Percentiles rank a stretch among this genome's conserved stretches.
Evolutionary conservation across 345 rosid species (phyloP).

Genomic region (Dovyalis caffra): DNA sequence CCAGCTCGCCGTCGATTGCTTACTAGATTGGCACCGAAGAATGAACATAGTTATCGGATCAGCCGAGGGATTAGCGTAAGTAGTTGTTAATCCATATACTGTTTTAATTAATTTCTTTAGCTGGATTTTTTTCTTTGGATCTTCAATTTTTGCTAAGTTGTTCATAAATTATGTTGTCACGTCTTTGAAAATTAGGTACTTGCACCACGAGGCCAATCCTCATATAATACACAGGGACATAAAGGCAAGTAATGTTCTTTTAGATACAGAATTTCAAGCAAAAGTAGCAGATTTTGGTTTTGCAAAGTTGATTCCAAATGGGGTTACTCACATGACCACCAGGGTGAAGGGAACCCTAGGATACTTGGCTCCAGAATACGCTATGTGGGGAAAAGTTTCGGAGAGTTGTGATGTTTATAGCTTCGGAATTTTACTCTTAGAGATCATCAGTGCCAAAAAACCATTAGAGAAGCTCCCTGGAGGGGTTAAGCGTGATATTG

Average conservation of each 20-base stretch:
- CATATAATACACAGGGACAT: conserved; percentile 72
- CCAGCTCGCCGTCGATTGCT: conserved; percentile 48
- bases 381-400: conserved; percentile 81
- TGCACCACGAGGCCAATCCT: conserved; percentile 65
- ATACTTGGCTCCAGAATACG: conserved; percentile 70
- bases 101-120: neutral
- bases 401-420: conserved; percentile 69
- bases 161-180: neutral
- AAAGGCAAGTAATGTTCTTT: conserved; percentile 63
- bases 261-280: conserved; percentile 51
- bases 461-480: conserved; percentile 58
- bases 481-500: conserved; percentile 54
- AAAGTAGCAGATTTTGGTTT: conserved; percentile 74
- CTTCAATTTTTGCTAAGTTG: neutral
- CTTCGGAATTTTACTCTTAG: conserved; percentile 60
- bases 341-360: conserved; percentile 69
- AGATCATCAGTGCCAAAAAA: conserved; percentile 52
- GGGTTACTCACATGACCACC: conserved; percentile 63
- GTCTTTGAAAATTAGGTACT: conserved; percentile 38
- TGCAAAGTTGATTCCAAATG: conserved; percentile 64
- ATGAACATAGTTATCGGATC: conserved; percentile 55
- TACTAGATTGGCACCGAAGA: conserved; percentile 60
- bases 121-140: no score
- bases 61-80: conserved; percentile 68
- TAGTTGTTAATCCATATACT: neutral